A percentile compares a stretch with the other conserved stretches of the same genome.
Conservation (phyloP, 805 yeast genomes). For the Allodekkera sacchari region DNA sequence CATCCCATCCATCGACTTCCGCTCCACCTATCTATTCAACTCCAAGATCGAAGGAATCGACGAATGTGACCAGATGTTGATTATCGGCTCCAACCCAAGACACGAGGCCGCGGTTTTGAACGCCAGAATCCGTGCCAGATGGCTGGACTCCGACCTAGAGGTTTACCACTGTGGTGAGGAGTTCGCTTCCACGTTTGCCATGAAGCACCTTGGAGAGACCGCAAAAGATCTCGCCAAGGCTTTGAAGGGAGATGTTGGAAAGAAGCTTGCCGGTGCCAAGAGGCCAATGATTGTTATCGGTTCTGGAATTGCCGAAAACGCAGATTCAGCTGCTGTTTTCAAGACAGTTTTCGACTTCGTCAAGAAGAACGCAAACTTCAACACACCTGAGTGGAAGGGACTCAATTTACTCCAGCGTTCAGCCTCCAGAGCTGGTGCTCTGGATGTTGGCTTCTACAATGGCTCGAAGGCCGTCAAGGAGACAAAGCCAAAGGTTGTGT, state of each 20-base stretch:
- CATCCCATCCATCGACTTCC: slow-evolving; percentile 61
- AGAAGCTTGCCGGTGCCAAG: slow-evolving; percentile 55
- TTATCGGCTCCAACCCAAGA: slow-evolving; percentile 83
- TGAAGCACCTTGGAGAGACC: slow-evolving; percentile 54
- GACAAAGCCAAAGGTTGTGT: slow-evolving; percentile 62
- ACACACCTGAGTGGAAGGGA: slow-evolving; percentile 74
- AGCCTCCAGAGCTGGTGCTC: slow-evolving; percentile 82
- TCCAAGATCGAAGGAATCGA: slow-evolving; percentile 72
- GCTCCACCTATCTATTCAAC: slow-evolving; percentile 76
- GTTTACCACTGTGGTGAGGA: slow-evolving; percentile 66
- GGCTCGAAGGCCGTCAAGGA: slow-evolving; percentile 36
- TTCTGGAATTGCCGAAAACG: slow-evolving; percentile 63
- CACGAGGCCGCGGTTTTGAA: slow-evolving; percentile 86
- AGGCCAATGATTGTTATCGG: slow-evolving; percentile 77
- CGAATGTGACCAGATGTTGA: slow-evolving; percentile 71
- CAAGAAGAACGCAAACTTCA: slow-evolving; percentile 45
- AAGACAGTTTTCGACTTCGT: slow-evolving; percentile 56
- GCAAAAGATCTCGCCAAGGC: slow-evolving; percentile 51
- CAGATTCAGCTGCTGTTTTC: slow-evolving; percentile 55
- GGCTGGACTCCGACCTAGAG: slow-evolving; percentile 63
- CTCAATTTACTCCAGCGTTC: slow-evolving; percentile 73
- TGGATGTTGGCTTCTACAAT: slow-evolving; percentile 71
- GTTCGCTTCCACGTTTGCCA: slow-evolving; percentile 69
- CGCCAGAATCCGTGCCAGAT: slow-evolving; percentile 72
- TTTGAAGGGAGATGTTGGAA: slow-evolving; percentile 59